Conservation (phyloP, 2,329 filamentous ascomycete species). For the Akanthomyces muscarius region DNA sequence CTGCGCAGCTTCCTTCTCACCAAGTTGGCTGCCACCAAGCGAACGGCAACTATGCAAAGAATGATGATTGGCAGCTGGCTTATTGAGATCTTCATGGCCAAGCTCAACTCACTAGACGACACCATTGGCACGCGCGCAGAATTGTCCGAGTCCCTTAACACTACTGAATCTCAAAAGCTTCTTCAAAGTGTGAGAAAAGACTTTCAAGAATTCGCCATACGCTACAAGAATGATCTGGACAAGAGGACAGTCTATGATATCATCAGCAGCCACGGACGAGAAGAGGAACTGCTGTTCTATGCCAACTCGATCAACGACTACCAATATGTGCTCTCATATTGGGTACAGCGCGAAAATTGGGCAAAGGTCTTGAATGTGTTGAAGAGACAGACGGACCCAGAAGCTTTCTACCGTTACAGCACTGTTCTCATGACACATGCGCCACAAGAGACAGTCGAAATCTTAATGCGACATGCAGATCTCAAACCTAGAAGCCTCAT, state of each 20-base stretch:
- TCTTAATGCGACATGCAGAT: conserved; percentile 85
- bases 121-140: conserved; percentile 88
- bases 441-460: conserved; percentile 83
- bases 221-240: conserved; percentile 83
- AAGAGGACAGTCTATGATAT: conserved; percentile 91
- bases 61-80: conserved; percentile 96
- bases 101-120: conserved; percentile 90
- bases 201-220: conserved; percentile 82
- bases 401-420: conserved; percentile 95
- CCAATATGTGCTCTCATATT: conserved; percentile 93
- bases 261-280: conserved; percentile 89
- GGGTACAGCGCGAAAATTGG: conserved; percentile 95
- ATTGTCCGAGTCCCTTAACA: conserved; percentile 65
- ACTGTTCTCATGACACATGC: conserved; percentile 93
- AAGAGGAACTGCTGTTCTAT: conserved; percentile 88
- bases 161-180: conserved; percentile 67
- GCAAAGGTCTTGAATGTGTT: conserved; percentile 78
- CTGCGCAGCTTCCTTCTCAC: conserved; percentile 83
- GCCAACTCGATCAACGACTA: conserved; percentile 86
- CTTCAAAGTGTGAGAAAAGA: conserved; percentile 69
- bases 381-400: conserved; percentile 86
- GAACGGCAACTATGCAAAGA: conserved; percentile 82
- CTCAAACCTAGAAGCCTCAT: conserved; percentile 85
- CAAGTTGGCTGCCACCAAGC: conserved; percentile 78
- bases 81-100: conserved; percentile 94